These are phyloP conservation scores for Cystoderma amianthinum DNA, from an alignment of 768 basidiomycete species.

Conservation along the genomic window DNA sequence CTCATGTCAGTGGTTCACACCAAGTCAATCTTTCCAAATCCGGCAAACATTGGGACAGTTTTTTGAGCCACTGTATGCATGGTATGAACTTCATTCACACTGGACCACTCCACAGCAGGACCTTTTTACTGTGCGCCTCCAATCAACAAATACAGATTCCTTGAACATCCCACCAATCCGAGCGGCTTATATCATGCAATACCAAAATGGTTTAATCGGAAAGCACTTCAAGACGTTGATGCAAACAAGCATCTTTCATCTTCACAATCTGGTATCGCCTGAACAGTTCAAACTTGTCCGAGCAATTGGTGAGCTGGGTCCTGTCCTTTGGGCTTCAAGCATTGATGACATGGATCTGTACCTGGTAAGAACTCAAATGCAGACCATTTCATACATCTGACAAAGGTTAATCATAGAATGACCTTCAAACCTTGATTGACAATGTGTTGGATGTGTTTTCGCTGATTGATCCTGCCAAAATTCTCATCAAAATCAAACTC, in stretches of 20 bases:
- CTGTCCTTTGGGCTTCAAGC: slow-evolving; percentile 20
- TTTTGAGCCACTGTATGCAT: no score
- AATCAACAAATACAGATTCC: slow-evolving; percentile 15
- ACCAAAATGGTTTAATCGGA: slow-evolving; percentile 24
- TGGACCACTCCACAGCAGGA: no score
- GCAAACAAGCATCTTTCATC: slow-evolving; percentile 21
- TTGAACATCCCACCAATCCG: slow-evolving; percentile 17
- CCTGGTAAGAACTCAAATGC: background rate
- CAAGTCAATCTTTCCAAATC: no score
- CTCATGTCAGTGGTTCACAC: no score
- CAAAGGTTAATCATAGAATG: slow-evolving; percentile 3
- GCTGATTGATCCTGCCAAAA: slow-evolving; percentile 14
- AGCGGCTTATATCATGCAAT: slow-evolving; percentile 22
- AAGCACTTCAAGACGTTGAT: slow-evolving; percentile 26
- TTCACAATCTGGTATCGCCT: slow-evolving; percentile 11
- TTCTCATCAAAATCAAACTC: slow-evolving; percentile 21
- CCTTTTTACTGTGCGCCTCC: slow-evolving; percentile 15
- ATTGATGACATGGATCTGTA: slow-evolving; percentile 11
- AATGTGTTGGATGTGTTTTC: slow-evolving; percentile 15
- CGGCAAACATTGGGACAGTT: no score
- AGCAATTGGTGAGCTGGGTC: slow-evolving; percentile 20
- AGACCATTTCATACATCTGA: background rate
- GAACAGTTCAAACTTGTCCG: slow-evolving; percentile 18
- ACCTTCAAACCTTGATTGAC: slow-evolving; percentile 10
- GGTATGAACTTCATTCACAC: no score